Percentiles rank a stretch among this genome's conserved stretches.
Conservation (phyloP, 2,329 filamentous ascomycete species). For the Paecilomyces fulvus region DNA sequence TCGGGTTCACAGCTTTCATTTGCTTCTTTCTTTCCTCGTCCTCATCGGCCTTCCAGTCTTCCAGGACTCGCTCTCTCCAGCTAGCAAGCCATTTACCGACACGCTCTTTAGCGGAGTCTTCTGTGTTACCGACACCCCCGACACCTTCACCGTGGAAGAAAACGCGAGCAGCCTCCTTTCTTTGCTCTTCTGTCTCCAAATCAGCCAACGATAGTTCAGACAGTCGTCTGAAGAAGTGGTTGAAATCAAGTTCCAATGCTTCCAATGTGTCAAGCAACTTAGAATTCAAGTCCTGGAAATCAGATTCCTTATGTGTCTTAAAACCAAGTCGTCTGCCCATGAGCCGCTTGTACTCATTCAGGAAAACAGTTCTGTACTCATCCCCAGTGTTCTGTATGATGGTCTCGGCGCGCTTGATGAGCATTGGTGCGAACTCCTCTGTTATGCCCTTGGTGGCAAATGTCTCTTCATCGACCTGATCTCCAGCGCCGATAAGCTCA, state of each 20-base stretch:
- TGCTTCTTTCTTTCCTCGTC: constrained; percentile 57
- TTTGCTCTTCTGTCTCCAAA: constrained; percentile 54
- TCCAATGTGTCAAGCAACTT: constrained; percentile 75
- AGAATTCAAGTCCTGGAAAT: constrained; percentile 77
- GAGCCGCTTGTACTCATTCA: constrained; percentile 78
- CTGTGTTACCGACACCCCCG: constrained; percentile 48
- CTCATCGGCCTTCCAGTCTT: constrained; percentile 62
- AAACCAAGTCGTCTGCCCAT: constrained; percentile 77
- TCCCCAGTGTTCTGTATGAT: constrained; percentile 74
- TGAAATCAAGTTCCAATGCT: constrained; percentile 78
- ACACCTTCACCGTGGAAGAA: constrained; percentile 77
- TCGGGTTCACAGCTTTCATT: constrained; percentile 87
- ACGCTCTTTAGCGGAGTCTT: constrained; percentile 56
- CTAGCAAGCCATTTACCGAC: constrained; percentile 72
- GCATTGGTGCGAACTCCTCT: constrained; percentile 57
- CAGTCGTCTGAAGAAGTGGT: constrained; percentile 82
- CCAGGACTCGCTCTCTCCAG: constrained; percentile 62
- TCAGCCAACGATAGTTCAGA: constrained; percentile 55
- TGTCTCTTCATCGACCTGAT: constrained; percentile 58
- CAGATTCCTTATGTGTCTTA: constrained; percentile 56
- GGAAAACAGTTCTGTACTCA: constrained; percentile 80
- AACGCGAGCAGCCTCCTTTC: constrained; percentile 55
- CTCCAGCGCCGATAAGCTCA: constrained; percentile 74
- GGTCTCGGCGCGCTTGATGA: constrained; percentile 72
- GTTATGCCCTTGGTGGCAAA: constrained; percentile 67